Percentiles rank a stretch among this genome's conserved stretches.
These are phyloP conservation scores for Stylonectria norvegica DNA, from an alignment of 2,329 filamentous ascomycete species.

Conservation along the genomic window DNA sequence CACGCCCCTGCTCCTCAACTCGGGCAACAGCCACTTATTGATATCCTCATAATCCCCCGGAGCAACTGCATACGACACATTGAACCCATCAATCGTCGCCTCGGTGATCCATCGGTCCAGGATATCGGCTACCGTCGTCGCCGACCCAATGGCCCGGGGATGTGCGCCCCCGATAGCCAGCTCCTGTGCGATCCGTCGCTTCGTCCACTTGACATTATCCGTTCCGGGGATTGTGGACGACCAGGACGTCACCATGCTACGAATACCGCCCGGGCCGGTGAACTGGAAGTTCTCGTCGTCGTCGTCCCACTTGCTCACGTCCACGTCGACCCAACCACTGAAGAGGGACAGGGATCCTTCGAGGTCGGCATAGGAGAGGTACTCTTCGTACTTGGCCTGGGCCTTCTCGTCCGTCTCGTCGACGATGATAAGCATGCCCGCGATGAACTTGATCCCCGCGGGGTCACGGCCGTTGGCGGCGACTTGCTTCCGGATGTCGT, in stretches of 20 bases:
- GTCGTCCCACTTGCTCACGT: constrained; percentile 36
- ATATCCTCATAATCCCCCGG: constrained; percentile 14
- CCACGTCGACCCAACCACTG: constrained; percentile 44
- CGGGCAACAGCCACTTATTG: constrained; percentile 6
- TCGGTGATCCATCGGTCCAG: constrained; percentile 14
- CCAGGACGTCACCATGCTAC: constrained; percentile 15
- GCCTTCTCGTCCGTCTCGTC: constrained; percentile 43
- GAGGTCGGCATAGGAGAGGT: constrained; percentile 40
- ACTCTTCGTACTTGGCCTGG: constrained; percentile 38
- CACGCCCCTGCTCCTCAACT: constrained; percentile 4
- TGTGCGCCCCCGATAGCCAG: constrained; percentile 43
- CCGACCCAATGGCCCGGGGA: constrained; percentile 7
- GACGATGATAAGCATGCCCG: constrained; percentile 41
- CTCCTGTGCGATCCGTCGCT: constrained; percentile 53
- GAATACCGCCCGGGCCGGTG: constrained; percentile 38
- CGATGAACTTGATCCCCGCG: constrained; percentile 40
- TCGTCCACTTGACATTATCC: constrained; percentile 47
- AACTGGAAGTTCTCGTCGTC: constrained; percentile 46
- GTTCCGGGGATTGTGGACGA: constrained; percentile 5
- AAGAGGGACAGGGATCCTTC: constrained; percentile 44
- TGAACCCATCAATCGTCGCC: constrained; percentile 14
- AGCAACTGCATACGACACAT: constrained; percentile 10
- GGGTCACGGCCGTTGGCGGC: constrained; percentile 36
- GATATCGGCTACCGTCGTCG: constrained; percentile 13
- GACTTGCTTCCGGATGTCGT: constrained; percentile 39